These are phyloP conservation scores for Colletotrichum truncatum DNA, from an alignment of 2,329 filamentous ascomycete genomes.

Conservation along the genomic window DNA sequence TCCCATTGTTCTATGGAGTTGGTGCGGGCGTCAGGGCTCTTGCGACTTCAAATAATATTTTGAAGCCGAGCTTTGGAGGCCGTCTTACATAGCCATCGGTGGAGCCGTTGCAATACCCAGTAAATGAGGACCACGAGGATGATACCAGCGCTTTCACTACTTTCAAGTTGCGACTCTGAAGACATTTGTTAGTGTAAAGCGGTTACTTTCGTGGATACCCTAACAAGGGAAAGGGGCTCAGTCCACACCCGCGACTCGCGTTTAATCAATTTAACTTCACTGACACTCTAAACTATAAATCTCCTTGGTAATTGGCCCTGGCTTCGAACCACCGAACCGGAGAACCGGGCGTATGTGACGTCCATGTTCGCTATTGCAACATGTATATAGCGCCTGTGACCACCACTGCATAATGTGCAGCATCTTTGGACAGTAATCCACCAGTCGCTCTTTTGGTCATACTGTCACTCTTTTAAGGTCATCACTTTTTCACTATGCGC, in stretches of 20 bases:
- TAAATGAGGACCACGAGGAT: no score
- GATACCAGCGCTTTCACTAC: no score
- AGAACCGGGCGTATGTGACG: background rate
- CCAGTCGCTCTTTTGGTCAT: background rate
- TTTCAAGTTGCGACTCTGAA: no score
- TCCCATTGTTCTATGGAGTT: no score
- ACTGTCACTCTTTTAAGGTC: constrained; percentile 1
- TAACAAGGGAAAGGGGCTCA: background rate
- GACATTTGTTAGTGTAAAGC: no score
- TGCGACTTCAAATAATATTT: no score
- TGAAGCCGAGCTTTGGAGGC: no score
- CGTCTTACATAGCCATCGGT: no score
- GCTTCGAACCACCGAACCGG: background rate
- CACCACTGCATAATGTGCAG: background rate
- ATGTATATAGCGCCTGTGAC: constrained; percentile 15
- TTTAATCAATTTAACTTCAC: constrained; percentile 28
- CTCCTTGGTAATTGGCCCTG: background rate
- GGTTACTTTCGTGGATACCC: background rate
- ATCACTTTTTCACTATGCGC: background rate
- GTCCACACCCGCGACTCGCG: background rate
- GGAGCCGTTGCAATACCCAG: no score
- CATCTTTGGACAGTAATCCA: background rate
- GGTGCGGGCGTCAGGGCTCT: no score
- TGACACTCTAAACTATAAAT: constrained; percentile 3
- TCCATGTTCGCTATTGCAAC: background rate